phyloP scores from a whole-genome alignment of 2,329 filamentous ascomycete genomes.

The Phoma sp. region DNA sequence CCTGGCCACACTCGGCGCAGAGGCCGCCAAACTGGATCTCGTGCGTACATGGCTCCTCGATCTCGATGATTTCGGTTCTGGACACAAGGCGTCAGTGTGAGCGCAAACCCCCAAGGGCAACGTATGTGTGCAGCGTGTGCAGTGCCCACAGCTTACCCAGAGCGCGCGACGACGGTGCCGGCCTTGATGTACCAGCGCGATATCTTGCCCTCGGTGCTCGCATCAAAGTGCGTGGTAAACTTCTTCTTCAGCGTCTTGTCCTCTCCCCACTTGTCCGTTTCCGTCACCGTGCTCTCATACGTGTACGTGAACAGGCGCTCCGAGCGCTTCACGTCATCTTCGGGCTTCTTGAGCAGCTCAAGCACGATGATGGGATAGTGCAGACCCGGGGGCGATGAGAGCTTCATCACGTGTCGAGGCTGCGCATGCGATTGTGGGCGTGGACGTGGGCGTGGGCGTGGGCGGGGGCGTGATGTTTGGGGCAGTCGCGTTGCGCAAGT shows the following conservation, averaged over 20 bases:
- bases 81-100: constrained; percentile 8
- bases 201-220: constrained; percentile 80
- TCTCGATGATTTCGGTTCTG: constrained; percentile 68
- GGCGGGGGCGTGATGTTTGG: constrained; percentile 13
- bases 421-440: constrained; percentile 38
- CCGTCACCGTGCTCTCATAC: constrained; percentile 75
- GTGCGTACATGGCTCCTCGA: constrained; percentile 91
- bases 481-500: constrained; percentile 36
- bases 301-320: constrained; percentile 85
- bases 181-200: constrained; percentile 75
- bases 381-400: constrained; percentile 61
- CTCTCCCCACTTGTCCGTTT: constrained; percentile 75
- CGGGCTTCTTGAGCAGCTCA: constrained; percentile 76
- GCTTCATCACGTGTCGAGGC: constrained; percentile 52
- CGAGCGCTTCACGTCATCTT: constrained; percentile 77
- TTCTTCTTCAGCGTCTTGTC: constrained; percentile 71
- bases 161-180: constrained; percentile 66
- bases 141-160: constrained; percentile 43
- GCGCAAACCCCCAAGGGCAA: not conserved
- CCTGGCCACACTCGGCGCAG: constrained; percentile 90
- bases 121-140: not conserved
- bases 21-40: constrained; percentile 89
- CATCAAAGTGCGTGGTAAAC: constrained; percentile 81
- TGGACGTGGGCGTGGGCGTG: constrained; percentile 10
- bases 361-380: constrained; percentile 94